Conservation (phyloP, 2,329 filamentous ascomycete species). For the Microsporum canis region DNA sequence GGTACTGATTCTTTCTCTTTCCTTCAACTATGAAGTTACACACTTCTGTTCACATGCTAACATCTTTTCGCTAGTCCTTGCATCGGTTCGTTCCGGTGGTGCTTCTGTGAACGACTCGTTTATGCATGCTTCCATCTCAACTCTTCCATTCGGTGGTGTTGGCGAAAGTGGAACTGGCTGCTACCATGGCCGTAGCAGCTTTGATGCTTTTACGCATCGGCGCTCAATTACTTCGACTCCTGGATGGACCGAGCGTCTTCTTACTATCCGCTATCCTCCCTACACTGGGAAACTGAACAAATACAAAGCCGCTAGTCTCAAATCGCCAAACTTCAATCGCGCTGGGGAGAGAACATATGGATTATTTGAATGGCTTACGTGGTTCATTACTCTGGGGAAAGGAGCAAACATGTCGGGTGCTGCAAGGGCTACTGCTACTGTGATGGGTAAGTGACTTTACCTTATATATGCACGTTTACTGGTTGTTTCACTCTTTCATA, state of each 20-base stretch:
- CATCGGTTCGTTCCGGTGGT: slow-evolving; percentile 54
- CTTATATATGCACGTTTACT: slow-evolving; percentile 3
- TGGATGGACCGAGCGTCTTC: slow-evolving; percentile 47
- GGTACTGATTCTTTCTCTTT: slow-evolving; percentile 35
- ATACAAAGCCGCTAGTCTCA: slow-evolving; percentile 39
- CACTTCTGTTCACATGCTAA: neutral
- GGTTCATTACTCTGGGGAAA: slow-evolving; percentile 32
- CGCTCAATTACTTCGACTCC: slow-evolving; percentile 49
- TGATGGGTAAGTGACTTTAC: slow-evolving; percentile 29
- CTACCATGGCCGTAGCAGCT: slow-evolving; percentile 64
- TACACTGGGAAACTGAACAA: slow-evolving; percentile 47
- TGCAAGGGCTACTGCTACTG: slow-evolving; percentile 26
- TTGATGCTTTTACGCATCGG: slow-evolving; percentile 52
- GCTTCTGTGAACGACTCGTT: slow-evolving; percentile 49
- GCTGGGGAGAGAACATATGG: slow-evolving; percentile 35
- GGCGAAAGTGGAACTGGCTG: slow-evolving; percentile 65
- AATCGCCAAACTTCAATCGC: slow-evolving; percentile 51
- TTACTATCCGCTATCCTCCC: slow-evolving; percentile 50
- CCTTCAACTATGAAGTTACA: neutral
- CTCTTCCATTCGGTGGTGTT: slow-evolving; percentile 70
- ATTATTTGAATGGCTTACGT: slow-evolving; percentile 30
- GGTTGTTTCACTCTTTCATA: neutral
- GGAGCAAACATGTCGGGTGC: slow-evolving; percentile 29
- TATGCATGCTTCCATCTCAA: slow-evolving; percentile 59
- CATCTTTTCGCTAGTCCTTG: slow-evolving; percentile 40